These are phyloP conservation scores for Citrus maxima DNA, from an alignment of 345 rosid genomes.

Conservation along the genomic window DNA sequence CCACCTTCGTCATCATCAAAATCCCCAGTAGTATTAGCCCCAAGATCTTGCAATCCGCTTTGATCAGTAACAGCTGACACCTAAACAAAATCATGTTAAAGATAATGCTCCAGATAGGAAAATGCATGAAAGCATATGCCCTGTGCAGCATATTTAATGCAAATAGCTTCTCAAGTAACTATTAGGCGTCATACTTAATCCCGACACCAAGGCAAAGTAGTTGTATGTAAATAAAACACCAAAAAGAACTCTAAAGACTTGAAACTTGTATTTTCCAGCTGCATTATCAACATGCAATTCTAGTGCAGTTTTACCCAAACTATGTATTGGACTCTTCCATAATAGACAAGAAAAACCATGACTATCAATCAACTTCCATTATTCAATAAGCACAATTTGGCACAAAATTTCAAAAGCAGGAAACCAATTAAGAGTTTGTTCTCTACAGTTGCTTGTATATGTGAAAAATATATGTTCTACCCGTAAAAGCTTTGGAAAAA, in stretches of 20 bases:
- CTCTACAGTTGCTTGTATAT: not conserved
- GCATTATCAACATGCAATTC: not conserved
- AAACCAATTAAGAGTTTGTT: not conserved
- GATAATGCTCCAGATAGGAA: not conserved
- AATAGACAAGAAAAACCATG: not conserved
- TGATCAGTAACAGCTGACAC: conserved; percentile 94
- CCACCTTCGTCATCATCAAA: conserved; percentile 98
- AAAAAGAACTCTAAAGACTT: not conserved
- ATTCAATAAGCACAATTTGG: not conserved
- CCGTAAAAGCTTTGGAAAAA: not conserved
- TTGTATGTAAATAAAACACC: not conserved
- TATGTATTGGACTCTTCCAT: not conserved
- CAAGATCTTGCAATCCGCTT: conserved; percentile 62
- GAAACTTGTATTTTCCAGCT: not conserved
- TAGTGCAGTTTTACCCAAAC: not conserved
- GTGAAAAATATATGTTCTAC: not conserved
- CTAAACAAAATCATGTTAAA: conserved; percentile 30
- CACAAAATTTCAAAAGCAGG: not conserved
- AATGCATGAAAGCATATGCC: not conserved
- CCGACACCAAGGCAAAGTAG: not conserved
- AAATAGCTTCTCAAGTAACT: not conserved
- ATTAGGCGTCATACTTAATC: not conserved
- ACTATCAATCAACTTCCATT: not conserved
- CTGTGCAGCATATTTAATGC: not conserved
- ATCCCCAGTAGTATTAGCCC: conserved; percentile 83